Percentiles rank a stretch among this genome's conserved stretches.
Evolutionary conservation across 2,329 filamentous ascomycete genomes (phyloP).

Genomic region (Nemania serpens): DNA sequence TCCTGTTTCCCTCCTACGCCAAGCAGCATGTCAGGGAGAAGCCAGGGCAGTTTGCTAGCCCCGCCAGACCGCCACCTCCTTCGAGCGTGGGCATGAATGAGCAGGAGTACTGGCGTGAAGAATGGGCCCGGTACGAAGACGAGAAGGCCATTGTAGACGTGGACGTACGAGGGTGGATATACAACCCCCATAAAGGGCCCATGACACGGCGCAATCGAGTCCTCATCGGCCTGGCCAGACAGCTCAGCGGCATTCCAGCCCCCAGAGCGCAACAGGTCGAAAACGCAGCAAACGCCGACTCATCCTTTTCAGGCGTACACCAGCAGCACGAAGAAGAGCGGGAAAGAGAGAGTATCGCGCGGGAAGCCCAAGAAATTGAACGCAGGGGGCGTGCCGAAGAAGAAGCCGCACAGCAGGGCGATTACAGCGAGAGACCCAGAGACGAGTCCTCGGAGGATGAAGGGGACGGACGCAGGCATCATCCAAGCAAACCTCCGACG

Average conservation of each 20-base stretch:
- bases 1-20: conserved; percentile 93
- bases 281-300: conserved; percentile 21
- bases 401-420: conserved; percentile 70
- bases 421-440: conserved; percentile 70
- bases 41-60: conserved; percentile 37
- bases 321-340: conserved; percentile 54
- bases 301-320: conserved; percentile 40
- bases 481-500: conserved; percentile 24
- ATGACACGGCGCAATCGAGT: conserved; percentile 87
- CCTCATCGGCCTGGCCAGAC: conserved; percentile 82
- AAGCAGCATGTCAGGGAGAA: conserved; percentile 66
- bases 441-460: conserved; percentile 50
- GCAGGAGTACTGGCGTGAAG: conserved; percentile 74
- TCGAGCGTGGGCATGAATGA: conserved; percentile 57
- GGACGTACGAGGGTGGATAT: conserved; percentile 95
- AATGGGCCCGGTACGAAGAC: conserved; percentile 81
- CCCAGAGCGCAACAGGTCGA: conserved; percentile 54
- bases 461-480: conserved; percentile 38
- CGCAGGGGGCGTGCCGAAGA: conserved; percentile 72
- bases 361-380: conserved; percentile 78
- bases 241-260: conserved; percentile 83
- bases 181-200: conserved; percentile 80
- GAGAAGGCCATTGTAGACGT: conserved; percentile 89
- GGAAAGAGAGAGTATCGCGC: conserved; percentile 69
- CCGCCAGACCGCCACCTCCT: conserved; percentile 46